Base-by-base conservation (phyloP, 2,329 filamentous ascomycete species). In the Diaporthe citri region DNA sequence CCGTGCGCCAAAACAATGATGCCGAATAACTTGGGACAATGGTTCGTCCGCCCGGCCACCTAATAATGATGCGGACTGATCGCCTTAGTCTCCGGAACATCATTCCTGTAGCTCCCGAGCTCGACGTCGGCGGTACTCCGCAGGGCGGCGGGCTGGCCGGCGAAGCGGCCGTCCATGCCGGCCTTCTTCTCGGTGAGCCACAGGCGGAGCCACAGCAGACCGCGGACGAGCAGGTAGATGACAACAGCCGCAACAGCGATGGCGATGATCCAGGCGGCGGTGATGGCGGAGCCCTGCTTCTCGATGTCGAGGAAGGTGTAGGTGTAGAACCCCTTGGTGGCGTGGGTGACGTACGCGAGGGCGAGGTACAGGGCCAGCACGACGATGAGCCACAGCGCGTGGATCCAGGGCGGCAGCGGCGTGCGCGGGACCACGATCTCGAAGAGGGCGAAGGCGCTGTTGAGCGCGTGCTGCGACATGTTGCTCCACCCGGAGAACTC, bases 271-370 rank as follows among this genome's bases (percentile, higher is more conserved):
- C 94, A 94, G 2, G 86, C 93, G 1, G 91, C 90, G 4, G 95
- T 91, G 9, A 87, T 84, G 0, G 87, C 88, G 39, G 87, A 81
- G 22, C 88, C 87, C 67, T 89, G 83, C 25, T 82, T 80, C 22
- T 67, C 73, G 1, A 91, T 88, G 81, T 97, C 88, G n/a, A 97
- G 88, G 84, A 97, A 97, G 74, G 80, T 82, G 84, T 97, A 97
- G 0, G 93, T 89, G 82, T 96, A 97, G 81, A 93, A 94, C 3
- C 90, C 90, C 82, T 95, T 87, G 0, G 91, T 92, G 6, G 90
- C 90, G 76, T 90, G 84, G 0, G 93, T 96, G 31, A 97, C 79
- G 82, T 94, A 97, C 1, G 94, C 94, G 22, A 97, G 85, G 0
- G 86, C 90, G 15, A 96, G 88, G 82, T 97, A 97, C 5, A 92